Conservation (phyloP, 768 basidiomycete genomes). For the Trametes cingulata region DNA sequence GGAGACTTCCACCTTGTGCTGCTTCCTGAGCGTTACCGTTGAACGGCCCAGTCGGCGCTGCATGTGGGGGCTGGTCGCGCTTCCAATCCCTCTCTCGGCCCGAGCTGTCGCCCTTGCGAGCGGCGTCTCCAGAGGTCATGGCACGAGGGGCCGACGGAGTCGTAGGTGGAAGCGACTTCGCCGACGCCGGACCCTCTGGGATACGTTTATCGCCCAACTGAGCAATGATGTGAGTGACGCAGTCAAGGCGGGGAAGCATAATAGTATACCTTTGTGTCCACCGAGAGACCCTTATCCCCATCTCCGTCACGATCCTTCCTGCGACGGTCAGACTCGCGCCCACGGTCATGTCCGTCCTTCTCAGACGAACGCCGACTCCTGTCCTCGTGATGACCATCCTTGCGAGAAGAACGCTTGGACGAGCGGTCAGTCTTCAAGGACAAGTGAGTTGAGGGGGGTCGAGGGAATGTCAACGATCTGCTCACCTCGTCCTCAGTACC, state of each 20-base stretch:
- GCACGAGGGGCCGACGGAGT: conserved; percentile 74
- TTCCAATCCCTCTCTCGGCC: conserved; percentile 52
- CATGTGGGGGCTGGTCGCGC: conserved; percentile 20
- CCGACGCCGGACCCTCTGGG: conserved; percentile 48
- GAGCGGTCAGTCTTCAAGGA: conserved; percentile 62
- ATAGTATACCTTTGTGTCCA: conserved; percentile 59
- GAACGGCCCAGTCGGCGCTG: conserved; percentile 23
- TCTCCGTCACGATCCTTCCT: conserved; percentile 65
- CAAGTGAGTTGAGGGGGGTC: conserved; percentile 2
- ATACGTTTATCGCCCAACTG: conserved; percentile 57
- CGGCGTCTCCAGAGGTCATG: conserved; percentile 54
- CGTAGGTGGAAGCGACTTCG: conserved; percentile 52
- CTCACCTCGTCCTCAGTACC: conserved; percentile 74
- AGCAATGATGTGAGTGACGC: not conserved
- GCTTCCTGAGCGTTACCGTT: conserved; percentile 12
- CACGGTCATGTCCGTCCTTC: conserved; percentile 68
- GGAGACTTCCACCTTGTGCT: conserved; percentile 39
- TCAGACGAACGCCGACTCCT: conserved; percentile 64
- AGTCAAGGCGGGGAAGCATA: not conserved
- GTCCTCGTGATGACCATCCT: conserved; percentile 77
- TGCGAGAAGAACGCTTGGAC: conserved; percentile 80
- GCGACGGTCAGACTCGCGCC: conserved; percentile 67
- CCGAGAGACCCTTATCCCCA: conserved; percentile 47
- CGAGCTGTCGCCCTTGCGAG: conserved; percentile 43
- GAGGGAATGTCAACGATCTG: conserved; percentile 10